phyloP scores from a whole-genome alignment of 805 yeast genomes.

The Lipomyces anomalus region DNA sequence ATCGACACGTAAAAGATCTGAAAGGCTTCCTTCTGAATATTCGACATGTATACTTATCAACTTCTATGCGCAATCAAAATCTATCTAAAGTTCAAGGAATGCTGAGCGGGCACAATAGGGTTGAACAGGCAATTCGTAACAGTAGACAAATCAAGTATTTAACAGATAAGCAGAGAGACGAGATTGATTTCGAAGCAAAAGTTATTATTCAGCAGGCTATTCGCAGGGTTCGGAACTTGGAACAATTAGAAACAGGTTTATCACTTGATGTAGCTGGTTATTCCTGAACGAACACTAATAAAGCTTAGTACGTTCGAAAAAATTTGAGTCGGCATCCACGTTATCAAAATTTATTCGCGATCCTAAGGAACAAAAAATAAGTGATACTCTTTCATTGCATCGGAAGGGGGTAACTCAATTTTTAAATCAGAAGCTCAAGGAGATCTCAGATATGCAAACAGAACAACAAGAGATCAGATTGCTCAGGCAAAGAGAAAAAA shows the following conservation, averaged over 20 bases:
- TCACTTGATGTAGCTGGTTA: no score
- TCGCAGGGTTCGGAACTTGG: constrained; percentile 28
- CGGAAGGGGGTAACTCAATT: constrained; percentile 36
- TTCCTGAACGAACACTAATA: no score
- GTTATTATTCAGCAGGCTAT: constrained; percentile 34
- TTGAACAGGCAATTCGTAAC: not conserved
- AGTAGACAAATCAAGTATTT: constrained; percentile 17
- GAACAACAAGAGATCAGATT: constrained; percentile 35
- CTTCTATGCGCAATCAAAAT: constrained; percentile 7
- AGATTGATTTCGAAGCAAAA: constrained; percentile 37
- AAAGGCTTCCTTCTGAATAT: constrained; percentile 5
- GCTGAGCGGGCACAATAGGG: not conserved
- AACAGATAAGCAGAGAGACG: constrained; percentile 36
- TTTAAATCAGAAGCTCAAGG: constrained; percentile 31
- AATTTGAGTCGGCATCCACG: constrained; percentile 5
- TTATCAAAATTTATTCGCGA: constrained; percentile 25
- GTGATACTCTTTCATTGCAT: constrained; percentile 31
- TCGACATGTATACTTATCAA: constrained; percentile 16
- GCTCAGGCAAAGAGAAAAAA: constrained; percentile 28
- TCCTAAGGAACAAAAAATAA: constrained; percentile 14
- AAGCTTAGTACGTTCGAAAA: not conserved
- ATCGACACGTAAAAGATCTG: constrained; percentile 12
- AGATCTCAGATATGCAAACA: constrained; percentile 32
- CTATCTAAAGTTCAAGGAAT: not conserved
- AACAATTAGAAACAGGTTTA: constrained; percentile 24